phyloP scores from a whole-genome alignment of 345 rosid genomes.

The Hibiscus mutabilis region DNA sequence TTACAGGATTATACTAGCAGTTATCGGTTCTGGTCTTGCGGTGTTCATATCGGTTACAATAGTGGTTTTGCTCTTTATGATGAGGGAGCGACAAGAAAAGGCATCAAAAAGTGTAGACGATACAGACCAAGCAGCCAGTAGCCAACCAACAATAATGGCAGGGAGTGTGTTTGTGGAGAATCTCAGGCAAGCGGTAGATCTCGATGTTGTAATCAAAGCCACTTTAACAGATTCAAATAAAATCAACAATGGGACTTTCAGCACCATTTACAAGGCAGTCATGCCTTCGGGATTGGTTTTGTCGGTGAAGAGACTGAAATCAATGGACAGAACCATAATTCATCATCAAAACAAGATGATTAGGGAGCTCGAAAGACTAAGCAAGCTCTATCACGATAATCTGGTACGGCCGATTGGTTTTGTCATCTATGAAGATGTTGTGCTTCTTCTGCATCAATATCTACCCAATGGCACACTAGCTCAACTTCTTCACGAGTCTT shows the following conservation, averaged over 20 bases:
- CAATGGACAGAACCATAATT: constrained; percentile 79
- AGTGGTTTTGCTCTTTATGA: constrained; percentile 85
- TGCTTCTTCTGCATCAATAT: constrained; percentile 79
- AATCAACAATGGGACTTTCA: constrained; percentile 83
- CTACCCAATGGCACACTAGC: constrained; percentile 75
- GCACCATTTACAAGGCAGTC: constrained; percentile 73
- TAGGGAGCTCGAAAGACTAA: constrained; percentile 88
- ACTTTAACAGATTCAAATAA: constrained; percentile 79
- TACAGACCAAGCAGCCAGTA: constrained; percentile 38
- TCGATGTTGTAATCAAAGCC: constrained; percentile 76
- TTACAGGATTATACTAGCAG: constrained; percentile 71
- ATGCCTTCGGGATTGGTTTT: constrained; percentile 93
- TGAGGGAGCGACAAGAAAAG: constrained; percentile 95
- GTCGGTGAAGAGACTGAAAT: constrained; percentile 74
- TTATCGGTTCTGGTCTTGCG: constrained; percentile 85
- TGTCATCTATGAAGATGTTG: constrained; percentile 87
- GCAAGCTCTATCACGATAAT: constrained; percentile 89
- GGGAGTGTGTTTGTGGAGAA: constrained; percentile 80
- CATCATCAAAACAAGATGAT: constrained; percentile 92
- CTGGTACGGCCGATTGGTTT: constrained; percentile 75
- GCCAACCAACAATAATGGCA: constrained; percentile 57
- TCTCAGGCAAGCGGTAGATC: constrained; percentile 83
- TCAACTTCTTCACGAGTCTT: constrained; percentile 71
- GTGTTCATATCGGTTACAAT: constrained; percentile 77
- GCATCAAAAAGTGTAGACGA: constrained; percentile 44